Conservation (phyloP, 345 rosid genomes). For the Hypericum androsaemum region DNA sequence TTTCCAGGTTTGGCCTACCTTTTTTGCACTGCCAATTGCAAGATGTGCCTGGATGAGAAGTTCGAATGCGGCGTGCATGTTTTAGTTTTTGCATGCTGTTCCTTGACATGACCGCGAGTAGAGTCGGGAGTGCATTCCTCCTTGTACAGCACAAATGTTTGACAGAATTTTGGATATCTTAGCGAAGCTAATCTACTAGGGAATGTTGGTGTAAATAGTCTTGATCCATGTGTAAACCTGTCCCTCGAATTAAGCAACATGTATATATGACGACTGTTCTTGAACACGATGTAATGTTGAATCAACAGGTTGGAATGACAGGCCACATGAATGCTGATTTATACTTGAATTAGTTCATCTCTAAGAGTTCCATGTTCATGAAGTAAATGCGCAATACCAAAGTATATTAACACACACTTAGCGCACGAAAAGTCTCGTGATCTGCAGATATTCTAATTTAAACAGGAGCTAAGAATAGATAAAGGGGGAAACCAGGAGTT, state of each 20-base stretch:
- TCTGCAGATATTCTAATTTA: constrained; percentile 21
- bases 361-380: constrained; percentile 16
- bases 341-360: constrained; percentile 17
- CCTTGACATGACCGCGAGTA: constrained; percentile 1
- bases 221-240: no score
- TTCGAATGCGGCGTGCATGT: constrained; percentile 6
- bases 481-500: constrained; percentile 10
- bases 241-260: no score
- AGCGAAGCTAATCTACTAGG: no score
- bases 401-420: constrained; percentile 29
- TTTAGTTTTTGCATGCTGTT: constrained; percentile 12
- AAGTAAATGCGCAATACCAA: constrained; percentile 23
- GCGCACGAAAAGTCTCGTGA: constrained; percentile 27
- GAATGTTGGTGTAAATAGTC: no score
- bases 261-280: no score
- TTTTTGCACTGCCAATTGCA: no score
- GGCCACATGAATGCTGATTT: constrained; percentile 13
- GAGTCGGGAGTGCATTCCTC: neutral
- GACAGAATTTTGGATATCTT: no score
- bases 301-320: no score
- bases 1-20: no score
- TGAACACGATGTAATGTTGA: no score
- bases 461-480: constrained; percentile 18
- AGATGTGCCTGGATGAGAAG: constrained; percentile 6
- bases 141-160: neutral